Base-by-base conservation (phyloP, 2,329 filamentous ascomycete species). In the Fusarium graminum region DNA sequence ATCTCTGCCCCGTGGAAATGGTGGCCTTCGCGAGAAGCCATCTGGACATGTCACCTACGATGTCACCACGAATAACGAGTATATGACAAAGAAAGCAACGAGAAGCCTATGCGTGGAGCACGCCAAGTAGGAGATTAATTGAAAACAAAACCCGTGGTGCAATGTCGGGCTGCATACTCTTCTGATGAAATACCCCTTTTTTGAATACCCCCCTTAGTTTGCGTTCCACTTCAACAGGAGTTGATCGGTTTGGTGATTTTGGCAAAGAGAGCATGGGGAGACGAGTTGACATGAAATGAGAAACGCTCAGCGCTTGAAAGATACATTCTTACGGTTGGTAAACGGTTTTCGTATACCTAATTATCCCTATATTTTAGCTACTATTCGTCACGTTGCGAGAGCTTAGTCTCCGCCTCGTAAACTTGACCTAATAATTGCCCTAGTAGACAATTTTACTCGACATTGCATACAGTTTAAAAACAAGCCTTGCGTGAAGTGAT, bases 1-100 rank as follows among this genome's bases (percentile, higher is more conserved):
- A 66, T 53, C 63, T 70, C 69, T 68, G 59, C 69, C 54, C 52
- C 68, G 65, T 74, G 67, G 69, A 72, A 65, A 65, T 66, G 52
- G 49, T 53, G 56, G 54, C 40, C 25, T 40, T 62, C 51, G 54
- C 39, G 29, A 39, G 54, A 44, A 36, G 51, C 49, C 47, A 29
- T 30, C 17, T 32, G 40, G 58, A 60, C 26, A 64, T 39, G 62
- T 46, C 29, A 60, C 57, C 42, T 58, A 69, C 70, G 69, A 70
- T 72, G 69, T 73, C 74, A 61, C 70, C 72, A 76, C 71, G 74
- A 75, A 72, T 75, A 63, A 79, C 69, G 76, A 78, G 72, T 74
- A 74, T 55, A 73, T 59, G 69, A 73, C 63, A 59, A 65, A 68
- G 66, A 68, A 62, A 62, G 63, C 39, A 57, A 64, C 42, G 40